Conservation (phyloP, 495 filamentous ascomycete genomes). For the Amniculicola lignicola region DNA sequence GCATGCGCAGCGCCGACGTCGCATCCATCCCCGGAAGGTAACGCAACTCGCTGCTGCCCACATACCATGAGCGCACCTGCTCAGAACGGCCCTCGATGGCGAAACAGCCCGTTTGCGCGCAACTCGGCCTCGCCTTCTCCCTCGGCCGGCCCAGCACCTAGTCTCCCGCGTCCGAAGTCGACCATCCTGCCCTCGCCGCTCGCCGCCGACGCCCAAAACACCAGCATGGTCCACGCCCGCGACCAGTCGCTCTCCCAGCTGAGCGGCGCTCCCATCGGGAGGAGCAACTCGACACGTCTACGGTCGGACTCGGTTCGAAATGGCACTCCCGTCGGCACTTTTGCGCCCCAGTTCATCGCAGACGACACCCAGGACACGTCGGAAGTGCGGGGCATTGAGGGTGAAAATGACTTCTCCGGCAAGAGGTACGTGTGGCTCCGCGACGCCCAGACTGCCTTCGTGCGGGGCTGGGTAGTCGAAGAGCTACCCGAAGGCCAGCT, state of each 20-base stretch:
- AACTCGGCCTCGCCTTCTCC: constrained; percentile 62
- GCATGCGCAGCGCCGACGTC: constrained; percentile 6
- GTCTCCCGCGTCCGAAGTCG: constrained; percentile 66
- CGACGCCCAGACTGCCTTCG: constrained; percentile 81
- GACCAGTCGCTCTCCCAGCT: constrained; percentile 58
- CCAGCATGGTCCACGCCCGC: constrained; percentile 52
- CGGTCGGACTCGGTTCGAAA: constrained; percentile 61
- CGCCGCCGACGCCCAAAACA: constrained; percentile 38
- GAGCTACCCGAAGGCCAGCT: constrained; percentile 65
- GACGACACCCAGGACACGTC: constrained; percentile 65
- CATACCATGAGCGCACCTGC: constrained; percentile 44
- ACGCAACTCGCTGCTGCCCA: constrained; percentile 16
- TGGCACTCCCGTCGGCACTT: constrained; percentile 64
- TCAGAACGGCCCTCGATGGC: constrained; percentile 49
- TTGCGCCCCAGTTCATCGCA: constrained; percentile 94
- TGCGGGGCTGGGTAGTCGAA: constrained; percentile 86
- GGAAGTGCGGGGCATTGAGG: constrained; percentile 79
- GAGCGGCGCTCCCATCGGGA: constrained; percentile 36
- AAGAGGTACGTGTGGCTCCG: constrained; percentile 97
- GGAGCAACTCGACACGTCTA: constrained; percentile 45
- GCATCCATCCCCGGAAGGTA: too few species aligned
- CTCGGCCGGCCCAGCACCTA: constrained; percentile 56
- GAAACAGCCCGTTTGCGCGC: constrained; percentile 72
- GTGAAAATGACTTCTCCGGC: constrained; percentile 98
- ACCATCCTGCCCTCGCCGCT: constrained; percentile 60